Conservation (phyloP, 768 basidiomycete genomes). For the Lepiota venenata region DNA sequence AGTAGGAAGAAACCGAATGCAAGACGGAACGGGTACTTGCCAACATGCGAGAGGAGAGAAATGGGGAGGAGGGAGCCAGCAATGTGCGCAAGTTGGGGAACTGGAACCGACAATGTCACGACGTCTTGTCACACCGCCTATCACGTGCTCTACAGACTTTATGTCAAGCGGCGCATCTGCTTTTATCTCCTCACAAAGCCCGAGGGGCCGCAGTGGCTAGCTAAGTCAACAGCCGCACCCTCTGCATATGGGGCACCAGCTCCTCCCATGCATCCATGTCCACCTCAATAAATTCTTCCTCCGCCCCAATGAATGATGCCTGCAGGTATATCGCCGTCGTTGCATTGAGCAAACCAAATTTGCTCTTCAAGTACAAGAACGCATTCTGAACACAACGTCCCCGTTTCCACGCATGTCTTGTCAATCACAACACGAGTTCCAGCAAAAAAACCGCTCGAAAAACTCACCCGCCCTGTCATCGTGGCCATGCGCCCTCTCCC, state of each 20-base stretch:
- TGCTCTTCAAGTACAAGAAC: conserved; percentile 32
- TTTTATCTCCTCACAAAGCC: too few relatives aligned
- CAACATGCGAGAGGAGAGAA: conserved; percentile 5
- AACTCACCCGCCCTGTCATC: conserved; percentile 30
- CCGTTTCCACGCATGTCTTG: not conserved
- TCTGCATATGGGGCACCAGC: conserved; percentile 25
- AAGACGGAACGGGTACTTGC: not conserved
- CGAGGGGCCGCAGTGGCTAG: too few relatives aligned
- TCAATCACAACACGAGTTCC: not conserved
- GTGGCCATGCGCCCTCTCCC: conserved; percentile 27
- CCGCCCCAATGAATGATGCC: conserved; percentile 23
- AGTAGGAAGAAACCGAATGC: not conserved
- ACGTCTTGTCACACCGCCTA: not conserved
- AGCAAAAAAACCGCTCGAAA: not conserved
- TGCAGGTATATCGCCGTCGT: conserved; percentile 25
- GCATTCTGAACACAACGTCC: conserved; percentile 23
- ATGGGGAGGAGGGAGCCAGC: not conserved
- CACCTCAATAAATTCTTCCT: conserved; percentile 26
- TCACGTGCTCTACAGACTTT: not conserved
- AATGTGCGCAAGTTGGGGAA: too few relatives aligned
- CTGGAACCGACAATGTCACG: not conserved
- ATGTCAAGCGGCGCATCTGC: too few relatives aligned
- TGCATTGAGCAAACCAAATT: conserved; percentile 31
- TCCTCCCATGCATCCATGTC: conserved; percentile 38
- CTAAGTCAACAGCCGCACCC: conserved; percentile 15